Percentiles rank a stretch among this genome's conserved stretches.
Evolutionary conservation across 306 rosid species (phyloP).

Genomic region (Pyrus communis): DNA sequence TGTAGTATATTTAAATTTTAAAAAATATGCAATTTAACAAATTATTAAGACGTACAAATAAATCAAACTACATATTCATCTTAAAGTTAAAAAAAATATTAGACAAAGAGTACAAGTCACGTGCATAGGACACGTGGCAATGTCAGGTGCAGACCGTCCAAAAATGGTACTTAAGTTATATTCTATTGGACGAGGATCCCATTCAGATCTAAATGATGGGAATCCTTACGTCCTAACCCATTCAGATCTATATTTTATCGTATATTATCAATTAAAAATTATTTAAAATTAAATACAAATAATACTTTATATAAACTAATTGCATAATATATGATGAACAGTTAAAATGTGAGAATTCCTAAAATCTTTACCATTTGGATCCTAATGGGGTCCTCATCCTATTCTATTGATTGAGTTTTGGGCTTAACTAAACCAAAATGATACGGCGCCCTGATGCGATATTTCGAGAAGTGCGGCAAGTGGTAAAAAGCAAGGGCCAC

Average conservation of each 20-base stretch:
- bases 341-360: accelerated
- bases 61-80: too few species aligned
- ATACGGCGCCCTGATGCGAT: not conserved
- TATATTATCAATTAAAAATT: too few species aligned
- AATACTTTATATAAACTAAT: accelerated
- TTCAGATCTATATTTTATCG: too few species aligned
- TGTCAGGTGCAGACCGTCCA: not conserved
- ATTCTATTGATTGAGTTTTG: not conserved
- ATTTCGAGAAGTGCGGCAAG: not conserved
- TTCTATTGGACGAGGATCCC: too few species aligned
- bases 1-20: too few species aligned
- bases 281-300: too few species aligned
- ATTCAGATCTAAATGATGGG: too few species aligned
- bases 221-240: accelerated
- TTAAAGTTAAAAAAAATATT: not conserved
- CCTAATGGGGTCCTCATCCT: too few species aligned
- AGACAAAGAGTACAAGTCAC: not conserved
- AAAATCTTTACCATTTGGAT: too few species aligned
- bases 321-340: accelerated
- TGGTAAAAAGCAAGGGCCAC: not conserved
- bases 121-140: not conserved
- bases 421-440: not conserved
- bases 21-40: too few species aligned
- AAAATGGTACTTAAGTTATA: not conserved
- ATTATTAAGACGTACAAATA: too few species aligned